Evolutionary conservation across 2,329 filamentous ascomycete species (phyloP), one percentile per base, ranked within the genome.

Genomic region (Lecanicillium sp.): DNA sequence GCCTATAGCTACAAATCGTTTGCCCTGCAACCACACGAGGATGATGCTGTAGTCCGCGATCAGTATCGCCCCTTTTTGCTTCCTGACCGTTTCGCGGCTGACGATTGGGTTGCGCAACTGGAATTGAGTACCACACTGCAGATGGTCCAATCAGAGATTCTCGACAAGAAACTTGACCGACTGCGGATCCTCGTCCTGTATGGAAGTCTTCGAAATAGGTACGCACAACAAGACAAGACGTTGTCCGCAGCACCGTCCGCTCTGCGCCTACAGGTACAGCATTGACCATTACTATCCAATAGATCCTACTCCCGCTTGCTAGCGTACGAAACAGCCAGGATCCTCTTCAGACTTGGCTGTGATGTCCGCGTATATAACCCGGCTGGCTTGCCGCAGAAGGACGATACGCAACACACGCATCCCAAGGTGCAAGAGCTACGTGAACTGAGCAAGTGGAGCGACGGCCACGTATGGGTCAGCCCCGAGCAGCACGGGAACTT

Each of bases 401-500:
- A 83, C 47, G 75, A 79, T 42, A 61, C 65, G 2, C 67, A 74
- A n/a, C 67, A 73, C 41, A 52, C 50, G 4, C 77, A 83, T 46
- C 59, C 65, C 0, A 79, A 78, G 43, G 78, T 83, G 0, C 73
- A 76, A 45, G 79, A 83, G 50, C 63, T 83, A 5, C 67, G 78
- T 4, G 63, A 70, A 7, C 62, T 83, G 1, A 78, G 72, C 45
- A 59, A 55, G 9, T 84, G 78, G 79, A 79, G 73, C 38, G 77
- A 83, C 48, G 79, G 77, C 0, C 79, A 83, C 48, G 48, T 83
- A 13, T 83, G 78, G 79, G 60, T 78, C 9, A 75, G 70, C 8
- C 78, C 78, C 0, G 79, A 83, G 50, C 78, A 83, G 56, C 78
- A 83, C 45, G 79, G 79, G 0, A 80, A 76, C 45, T 47, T 82